phyloP scores from a whole-genome alignment of 2,329 filamentous ascomycete genomes.

The Plectosphaerella cucumerina region DNA sequence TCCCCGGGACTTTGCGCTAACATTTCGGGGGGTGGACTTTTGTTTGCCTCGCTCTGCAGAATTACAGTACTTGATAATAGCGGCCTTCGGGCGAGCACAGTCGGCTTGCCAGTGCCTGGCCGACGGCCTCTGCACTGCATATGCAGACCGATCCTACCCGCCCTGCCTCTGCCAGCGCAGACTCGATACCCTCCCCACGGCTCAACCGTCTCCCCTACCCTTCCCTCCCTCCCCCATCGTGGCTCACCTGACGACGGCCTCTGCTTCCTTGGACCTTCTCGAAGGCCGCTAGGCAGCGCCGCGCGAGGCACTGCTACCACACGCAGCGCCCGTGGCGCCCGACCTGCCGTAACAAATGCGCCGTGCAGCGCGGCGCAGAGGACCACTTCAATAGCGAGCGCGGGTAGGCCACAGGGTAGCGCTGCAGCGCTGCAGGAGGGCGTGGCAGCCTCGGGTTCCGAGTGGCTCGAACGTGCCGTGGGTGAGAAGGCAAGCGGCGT shows the following conservation, averaged over 20 bases:
- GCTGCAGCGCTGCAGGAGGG: neutral
- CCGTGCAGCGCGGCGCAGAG: neutral
- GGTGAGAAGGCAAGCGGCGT: neutral
- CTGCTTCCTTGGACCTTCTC: slow-evolving; percentile 4
- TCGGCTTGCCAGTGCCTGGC: too few species aligned
- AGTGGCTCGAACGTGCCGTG: neutral
- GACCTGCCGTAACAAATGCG: neutral
- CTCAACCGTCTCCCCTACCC: too few species aligned
- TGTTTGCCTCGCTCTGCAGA: too few species aligned
- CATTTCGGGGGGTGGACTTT: too few species aligned
- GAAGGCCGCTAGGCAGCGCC: slow-evolving; percentile 2
- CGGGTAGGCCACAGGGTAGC: neutral
- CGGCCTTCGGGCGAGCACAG: too few species aligned
- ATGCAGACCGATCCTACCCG: neutral
- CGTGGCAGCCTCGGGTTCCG: slow-evolving; percentile 1
- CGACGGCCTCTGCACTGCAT: neutral
- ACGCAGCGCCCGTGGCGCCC: neutral
- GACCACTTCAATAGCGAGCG: neutral
- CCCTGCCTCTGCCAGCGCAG: neutral
- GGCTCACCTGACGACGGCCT: neutral
- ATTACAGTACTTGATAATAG: too few species aligned
- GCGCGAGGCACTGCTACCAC: neutral
- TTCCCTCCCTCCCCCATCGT: neutral
- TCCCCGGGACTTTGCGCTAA: too few species aligned
- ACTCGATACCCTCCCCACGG: too few species aligned